Percentiles rank a stretch among this genome's conserved stretches.
phyloP scores from a whole-genome alignment of 2,329 filamentous ascomycete species.

The Phaeomoniella chlamydospora region DNA sequence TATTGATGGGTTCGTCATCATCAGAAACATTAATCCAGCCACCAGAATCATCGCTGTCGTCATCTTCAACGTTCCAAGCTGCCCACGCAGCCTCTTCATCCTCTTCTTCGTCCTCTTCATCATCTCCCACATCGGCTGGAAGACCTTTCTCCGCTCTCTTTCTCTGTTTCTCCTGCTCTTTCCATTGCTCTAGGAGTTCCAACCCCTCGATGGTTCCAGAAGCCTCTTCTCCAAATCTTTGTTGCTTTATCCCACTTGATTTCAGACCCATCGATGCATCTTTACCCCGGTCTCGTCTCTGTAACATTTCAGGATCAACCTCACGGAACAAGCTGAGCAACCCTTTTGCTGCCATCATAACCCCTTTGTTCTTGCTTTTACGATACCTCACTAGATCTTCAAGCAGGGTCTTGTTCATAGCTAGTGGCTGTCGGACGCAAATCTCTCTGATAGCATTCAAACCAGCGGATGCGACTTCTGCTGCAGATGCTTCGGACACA shows the following conservation, averaged over 20 bases:
- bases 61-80: constrained; percentile 47
- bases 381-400: constrained; percentile 93
- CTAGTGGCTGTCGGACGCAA: constrained; percentile 81
- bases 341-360: constrained; percentile 97
- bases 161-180: constrained; percentile 70
- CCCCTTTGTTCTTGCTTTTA: constrained; percentile 95
- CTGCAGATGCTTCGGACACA: constrained; percentile 82
- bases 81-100: constrained; percentile 36
- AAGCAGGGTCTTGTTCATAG: constrained; percentile 88
- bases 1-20: constrained; percentile 62
- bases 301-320: constrained; percentile 75
- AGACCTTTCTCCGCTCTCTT: constrained; percentile 57
- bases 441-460: constrained; percentile 92
- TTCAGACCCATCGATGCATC: constrained; percentile 72
- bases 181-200: constrained; percentile 83
- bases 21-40: constrained; percentile 81
- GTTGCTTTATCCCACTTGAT: constrained; percentile 58
- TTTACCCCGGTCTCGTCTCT: constrained; percentile 83
- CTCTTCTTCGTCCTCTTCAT: constrained; percentile 43
- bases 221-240: constrained; percentile 70
- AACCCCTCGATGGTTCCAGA: constrained; percentile 77
- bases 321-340: constrained; percentile 83
- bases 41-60: constrained; percentile 54
- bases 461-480: constrained; percentile 82
- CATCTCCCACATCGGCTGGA: constrained; percentile 44